Evolutionary conservation across 495 filamentous ascomycete genomes (phyloP).

Genomic region (Xylaria intraflava): DNA sequence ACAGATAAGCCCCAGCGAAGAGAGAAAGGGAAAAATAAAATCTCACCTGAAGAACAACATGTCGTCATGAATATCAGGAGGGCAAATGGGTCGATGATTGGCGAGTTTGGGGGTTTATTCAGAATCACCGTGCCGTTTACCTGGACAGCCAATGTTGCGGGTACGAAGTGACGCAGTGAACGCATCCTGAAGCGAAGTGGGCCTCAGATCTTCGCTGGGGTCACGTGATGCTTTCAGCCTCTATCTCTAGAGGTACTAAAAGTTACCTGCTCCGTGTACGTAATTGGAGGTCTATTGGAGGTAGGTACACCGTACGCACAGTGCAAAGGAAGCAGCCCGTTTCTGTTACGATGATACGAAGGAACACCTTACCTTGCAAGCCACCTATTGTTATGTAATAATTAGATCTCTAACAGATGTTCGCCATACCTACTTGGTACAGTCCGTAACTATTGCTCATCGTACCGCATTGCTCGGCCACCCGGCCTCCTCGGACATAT

Average conservation of each 20-base stretch:
- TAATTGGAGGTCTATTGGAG: too few species aligned
- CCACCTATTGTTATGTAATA: too few species aligned
- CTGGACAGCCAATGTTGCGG: background rate
- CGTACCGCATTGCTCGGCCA: too few species aligned
- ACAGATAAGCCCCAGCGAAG: background rate
- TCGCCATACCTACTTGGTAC: too few species aligned
- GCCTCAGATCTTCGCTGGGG: background rate
- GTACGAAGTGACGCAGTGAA: background rate
- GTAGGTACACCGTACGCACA: too few species aligned
- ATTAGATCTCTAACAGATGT: too few species aligned
- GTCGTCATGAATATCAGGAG: background rate
- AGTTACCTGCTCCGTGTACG: background rate
- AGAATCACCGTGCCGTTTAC: background rate
- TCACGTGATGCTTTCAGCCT: conserved; percentile 2
- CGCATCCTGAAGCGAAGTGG: conserved; percentile 4
- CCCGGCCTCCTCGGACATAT: too few species aligned
- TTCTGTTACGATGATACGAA: too few species aligned
- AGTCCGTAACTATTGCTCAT: too few species aligned
- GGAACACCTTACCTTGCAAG: too few species aligned
- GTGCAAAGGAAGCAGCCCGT: too few species aligned
- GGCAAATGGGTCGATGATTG: background rate
- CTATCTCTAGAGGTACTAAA: background rate
- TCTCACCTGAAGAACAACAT: conserved; percentile 14
- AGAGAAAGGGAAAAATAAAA: background rate
- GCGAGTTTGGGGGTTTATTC: background rate